Base-by-base conservation (phyloP, 139 green algal species). In the Chlamydomonas schloesseri region DNA sequence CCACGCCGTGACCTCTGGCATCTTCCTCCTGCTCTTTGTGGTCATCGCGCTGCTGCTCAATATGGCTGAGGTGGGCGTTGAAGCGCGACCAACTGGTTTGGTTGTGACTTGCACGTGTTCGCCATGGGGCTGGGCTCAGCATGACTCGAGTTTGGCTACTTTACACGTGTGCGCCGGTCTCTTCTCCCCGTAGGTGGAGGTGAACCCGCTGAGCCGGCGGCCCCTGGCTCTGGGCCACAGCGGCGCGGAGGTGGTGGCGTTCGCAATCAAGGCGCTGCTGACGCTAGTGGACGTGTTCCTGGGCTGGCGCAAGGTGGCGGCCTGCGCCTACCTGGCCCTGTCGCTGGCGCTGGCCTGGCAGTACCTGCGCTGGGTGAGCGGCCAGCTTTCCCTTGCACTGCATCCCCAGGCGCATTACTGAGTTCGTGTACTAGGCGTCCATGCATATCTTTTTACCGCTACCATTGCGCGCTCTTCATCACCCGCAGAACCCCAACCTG, bases 281-380 rank as follows among this genome's bases (percentile, higher is more conserved):
- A 84, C 77, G 1, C 11, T 74, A 20, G 64, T 74, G 46, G 17
- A 33, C n/a, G 64, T 84, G 18, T 42, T 84, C 64, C n/a, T 84
- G 28, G 77, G 77, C 36, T 84, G 62, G 62, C 23, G 20, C 42
- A 29, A n/a, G 1, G 77, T 84, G 36, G 62, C 29, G 0, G 64
- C 77, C 0, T 31, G 13, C 5, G 29, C 36, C 17, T 64, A 75
- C 64, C 42, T 84, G 13, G 37, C 23, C 13, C 62, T 84, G 4
- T 50, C 77, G 14, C 21, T 65, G 77, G 17, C n/a, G 24, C 47
- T 86, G 33, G 47, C 68, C 0, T 86, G 53, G 50, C 50, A 71
- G 68, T 86, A 86, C 67, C 53, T 86, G 28, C 24, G 80, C 36
- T 77, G 80, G 80, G 80, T 86, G 68, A 46, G 50, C 29, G 9